phyloP scores from a whole-genome alignment of 306 rosid species.

The Hippophae gyantsensis region DNA sequence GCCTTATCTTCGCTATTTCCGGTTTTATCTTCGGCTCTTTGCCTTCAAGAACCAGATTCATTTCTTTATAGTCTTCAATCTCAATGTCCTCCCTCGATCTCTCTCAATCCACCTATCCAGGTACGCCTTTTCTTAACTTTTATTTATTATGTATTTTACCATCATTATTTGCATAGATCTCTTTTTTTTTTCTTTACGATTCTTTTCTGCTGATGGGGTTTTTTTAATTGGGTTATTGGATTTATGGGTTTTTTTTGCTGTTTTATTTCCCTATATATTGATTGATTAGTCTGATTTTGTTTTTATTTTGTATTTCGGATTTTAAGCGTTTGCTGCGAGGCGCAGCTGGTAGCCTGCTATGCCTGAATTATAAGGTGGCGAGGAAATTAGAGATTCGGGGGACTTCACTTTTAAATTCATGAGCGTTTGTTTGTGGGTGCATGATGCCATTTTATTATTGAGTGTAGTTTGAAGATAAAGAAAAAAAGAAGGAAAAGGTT shows the following conservation, averaged over 20 bases:
- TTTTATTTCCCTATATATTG: background rate
- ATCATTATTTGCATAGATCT: background rate
- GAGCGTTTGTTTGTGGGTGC: too few relatives aligned
- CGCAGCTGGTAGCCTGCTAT: too few relatives aligned
- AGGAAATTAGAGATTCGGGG: too few relatives aligned
- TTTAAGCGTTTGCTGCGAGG: too few relatives aligned
- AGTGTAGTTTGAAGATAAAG: too few relatives aligned
- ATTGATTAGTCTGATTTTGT: background rate
- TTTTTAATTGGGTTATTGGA: background rate
- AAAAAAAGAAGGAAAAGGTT: too few relatives aligned
- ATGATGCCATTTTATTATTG: too few relatives aligned
- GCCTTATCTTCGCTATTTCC: conserved; percentile 22
- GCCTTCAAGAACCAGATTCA: conserved; percentile 25
- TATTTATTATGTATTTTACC: background rate
- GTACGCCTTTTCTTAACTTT: conserved; percentile 11
- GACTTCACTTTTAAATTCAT: too few relatives aligned
- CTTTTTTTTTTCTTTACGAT: background rate
- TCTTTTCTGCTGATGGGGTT: background rate
- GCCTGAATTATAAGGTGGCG: too few relatives aligned
- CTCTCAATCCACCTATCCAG: conserved; percentile 51
- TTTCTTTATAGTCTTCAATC: conserved; percentile 46
- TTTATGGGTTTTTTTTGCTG: too few relatives aligned
- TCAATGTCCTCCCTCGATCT: conserved; percentile 44
- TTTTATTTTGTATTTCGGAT: too few relatives aligned
- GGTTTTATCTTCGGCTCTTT: conserved; percentile 20